These are phyloP conservation scores for Homolaphlyctis polyrhiza DNA, from an alignment of 371 early-diverging fungal species.

Conservation along the genomic window DNA sequence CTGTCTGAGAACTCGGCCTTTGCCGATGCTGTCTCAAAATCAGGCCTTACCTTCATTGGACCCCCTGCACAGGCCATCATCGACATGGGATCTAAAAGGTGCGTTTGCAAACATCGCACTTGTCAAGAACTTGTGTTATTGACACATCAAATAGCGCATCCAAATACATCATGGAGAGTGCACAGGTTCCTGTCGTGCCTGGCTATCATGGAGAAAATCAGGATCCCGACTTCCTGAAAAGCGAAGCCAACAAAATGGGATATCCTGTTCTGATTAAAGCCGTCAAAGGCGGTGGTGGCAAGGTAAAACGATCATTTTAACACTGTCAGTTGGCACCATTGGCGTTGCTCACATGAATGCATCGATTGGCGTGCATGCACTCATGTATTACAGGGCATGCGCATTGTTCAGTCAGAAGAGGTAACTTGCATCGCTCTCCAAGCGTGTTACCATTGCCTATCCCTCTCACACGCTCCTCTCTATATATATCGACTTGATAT, in stretches of 20 bases:
- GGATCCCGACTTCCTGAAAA: constrained; percentile 65
- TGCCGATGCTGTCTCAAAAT: constrained; percentile 64
- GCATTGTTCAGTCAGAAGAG: constrained; percentile 67
- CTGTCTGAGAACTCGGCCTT: constrained; percentile 90
- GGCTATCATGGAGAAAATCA: constrained; percentile 94
- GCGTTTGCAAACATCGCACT: not conserved
- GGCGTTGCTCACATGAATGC: not conserved
- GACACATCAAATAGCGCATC: constrained; percentile 58
- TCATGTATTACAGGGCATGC: constrained; percentile 59
- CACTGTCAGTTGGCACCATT: not conserved
- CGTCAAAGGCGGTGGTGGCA: constrained; percentile 96
- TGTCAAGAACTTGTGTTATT: too few species aligned
- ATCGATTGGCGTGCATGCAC: not conserved
- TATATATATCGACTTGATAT: not conserved
- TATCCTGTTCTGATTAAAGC: constrained; percentile 97
- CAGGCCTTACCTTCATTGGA: constrained; percentile 79
- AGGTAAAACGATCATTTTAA: constrained; percentile 42
- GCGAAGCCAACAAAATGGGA: constrained; percentile 70
- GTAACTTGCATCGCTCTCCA: not conserved
- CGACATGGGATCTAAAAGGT: constrained; percentile 93
- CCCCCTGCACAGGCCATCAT: constrained; percentile 87
- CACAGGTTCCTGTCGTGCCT: constrained; percentile 88
- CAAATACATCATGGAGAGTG: constrained; percentile 85
- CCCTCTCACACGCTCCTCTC: not conserved
- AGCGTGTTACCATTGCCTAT: not conserved